These are phyloP conservation scores for Curvularia sp. DNA, from an alignment of 2,329 filamentous ascomycete species.

Conservation along the genomic window DNA sequence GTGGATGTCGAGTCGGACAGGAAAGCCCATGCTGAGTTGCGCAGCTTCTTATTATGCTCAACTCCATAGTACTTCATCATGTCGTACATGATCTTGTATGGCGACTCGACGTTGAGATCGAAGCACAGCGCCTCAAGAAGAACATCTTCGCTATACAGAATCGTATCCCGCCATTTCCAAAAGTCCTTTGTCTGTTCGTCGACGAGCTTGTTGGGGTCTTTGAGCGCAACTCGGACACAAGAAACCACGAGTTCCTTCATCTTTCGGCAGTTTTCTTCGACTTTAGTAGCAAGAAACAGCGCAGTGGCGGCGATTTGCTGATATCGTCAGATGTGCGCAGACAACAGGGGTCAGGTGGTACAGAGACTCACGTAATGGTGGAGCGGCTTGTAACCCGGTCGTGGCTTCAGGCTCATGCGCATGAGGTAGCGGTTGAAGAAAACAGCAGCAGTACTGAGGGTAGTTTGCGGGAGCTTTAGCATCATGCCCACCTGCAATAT, in stretches of 20 bases:
- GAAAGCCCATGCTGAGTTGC: conserved; percentile 91
- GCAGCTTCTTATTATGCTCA: conserved; percentile 79
- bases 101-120: conserved; percentile 87
- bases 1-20: conserved; percentile 90
- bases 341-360: neutral
- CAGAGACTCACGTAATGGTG: conserved; percentile 73
- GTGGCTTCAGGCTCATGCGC: conserved; percentile 80
- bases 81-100: conserved; percentile 83
- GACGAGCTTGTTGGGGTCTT: conserved; percentile 86
- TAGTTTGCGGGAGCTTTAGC: conserved; percentile 89
- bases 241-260: conserved; percentile 94
- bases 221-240: conserved; percentile 92
- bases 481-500: conserved; percentile 93
- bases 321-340: conserved; percentile 14
- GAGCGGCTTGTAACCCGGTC: conserved; percentile 70
- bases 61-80: conserved; percentile 76
- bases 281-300: conserved; percentile 94
- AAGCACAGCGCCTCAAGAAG: conserved; percentile 93
- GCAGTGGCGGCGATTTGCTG: conserved; percentile 85
- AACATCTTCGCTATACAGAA: conserved; percentile 88
- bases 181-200: conserved; percentile 98
- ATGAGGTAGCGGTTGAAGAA: conserved; percentile 98
- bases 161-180: conserved; percentile 96
- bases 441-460: conserved; percentile 87
- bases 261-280: conserved; percentile 95